Conservation (phyloP, 225 moss, liverwort and hornwort genomes). For the Thuidium tamariscinum region DNA sequence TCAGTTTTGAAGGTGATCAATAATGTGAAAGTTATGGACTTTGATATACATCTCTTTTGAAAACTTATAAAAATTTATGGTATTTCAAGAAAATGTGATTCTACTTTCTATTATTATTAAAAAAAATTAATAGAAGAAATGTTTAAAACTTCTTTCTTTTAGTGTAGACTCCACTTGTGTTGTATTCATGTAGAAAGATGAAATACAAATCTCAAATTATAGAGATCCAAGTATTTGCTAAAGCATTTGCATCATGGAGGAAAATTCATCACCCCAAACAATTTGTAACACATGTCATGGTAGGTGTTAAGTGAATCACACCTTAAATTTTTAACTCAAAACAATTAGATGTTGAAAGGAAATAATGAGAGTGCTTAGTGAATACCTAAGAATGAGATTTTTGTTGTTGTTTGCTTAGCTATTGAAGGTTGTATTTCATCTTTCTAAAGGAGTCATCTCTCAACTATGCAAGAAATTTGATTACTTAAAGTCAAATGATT, state of each 20-base stretch:
- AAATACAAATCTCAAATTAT: neutral
- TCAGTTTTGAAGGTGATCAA: no score
- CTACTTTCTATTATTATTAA: neutral
- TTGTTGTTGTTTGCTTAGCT: neutral
- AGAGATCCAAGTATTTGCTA: no score
- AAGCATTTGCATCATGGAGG: neutral
- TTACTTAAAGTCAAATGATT: accelerated
- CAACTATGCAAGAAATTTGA: accelerated
- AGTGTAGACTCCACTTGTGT: neutral
- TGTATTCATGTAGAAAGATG: neutral
- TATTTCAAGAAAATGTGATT: neutral
- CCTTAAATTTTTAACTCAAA: neutral
- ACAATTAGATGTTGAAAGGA: neutral
- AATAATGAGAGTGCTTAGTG: neutral
- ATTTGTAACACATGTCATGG: neutral
- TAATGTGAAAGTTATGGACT: accelerated
- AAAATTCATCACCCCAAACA: neutral
- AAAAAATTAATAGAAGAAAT: no score
- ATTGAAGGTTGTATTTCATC: neutral
- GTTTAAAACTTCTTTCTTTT: neutral
- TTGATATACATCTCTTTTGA: accelerated
- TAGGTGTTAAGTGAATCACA: accelerated
- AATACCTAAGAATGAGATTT: neutral
- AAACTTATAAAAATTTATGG: neutral
- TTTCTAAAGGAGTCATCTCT: accelerated